Percentiles rank a stretch among this genome's conserved stretches.
Evolutionary conservation across 441 rosid species (phyloP).

Genomic region (Pelargonium myrrhifolium): DNA sequence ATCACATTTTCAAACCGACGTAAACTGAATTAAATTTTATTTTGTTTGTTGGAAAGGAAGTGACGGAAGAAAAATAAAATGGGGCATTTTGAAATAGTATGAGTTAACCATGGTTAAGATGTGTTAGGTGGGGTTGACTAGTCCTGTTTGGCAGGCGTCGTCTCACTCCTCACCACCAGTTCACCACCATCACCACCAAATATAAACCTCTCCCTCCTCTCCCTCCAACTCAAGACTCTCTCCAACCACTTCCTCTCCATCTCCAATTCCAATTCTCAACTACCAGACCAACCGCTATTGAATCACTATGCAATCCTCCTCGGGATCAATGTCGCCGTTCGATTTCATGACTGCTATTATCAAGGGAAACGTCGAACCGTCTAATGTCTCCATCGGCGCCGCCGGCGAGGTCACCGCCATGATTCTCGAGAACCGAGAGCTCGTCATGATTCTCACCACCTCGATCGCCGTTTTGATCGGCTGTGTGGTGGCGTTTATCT

Average conservation of each 20-base stretch:
- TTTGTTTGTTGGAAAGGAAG: too few relatives aligned
- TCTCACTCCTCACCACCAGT: slow-evolving; percentile 17
- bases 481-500: slow-evolving; percentile 56
- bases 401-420: slow-evolving; percentile 44
- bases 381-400: slow-evolving; percentile 43
- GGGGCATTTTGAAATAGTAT: too few relatives aligned
- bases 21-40: too few relatives aligned
- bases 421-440: slow-evolving; percentile 59
- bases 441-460: slow-evolving; percentile 63
- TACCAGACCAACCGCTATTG: too few relatives aligned
- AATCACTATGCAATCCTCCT: not conserved
- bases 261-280: too few relatives aligned
- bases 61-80: too few relatives aligned
- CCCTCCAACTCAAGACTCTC: too few relatives aligned
- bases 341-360: slow-evolving; percentile 82
- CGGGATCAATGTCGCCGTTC: slow-evolving; percentile 37
- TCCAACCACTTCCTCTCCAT: too few relatives aligned
- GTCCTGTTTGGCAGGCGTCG: slow-evolving; percentile 88
- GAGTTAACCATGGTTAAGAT: slow-evolving; percentile 42
- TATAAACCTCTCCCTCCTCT: too few relatives aligned
- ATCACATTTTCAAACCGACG: too few relatives aligned
- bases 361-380: slow-evolving; percentile 51
- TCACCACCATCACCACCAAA: not conserved
- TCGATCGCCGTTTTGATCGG: slow-evolving; percentile 83
- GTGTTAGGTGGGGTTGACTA: slow-evolving; percentile 61